Evolutionary conservation across 176 grass and related monocot species (phyloP).

Genomic region (Oryza nivara): DNA sequence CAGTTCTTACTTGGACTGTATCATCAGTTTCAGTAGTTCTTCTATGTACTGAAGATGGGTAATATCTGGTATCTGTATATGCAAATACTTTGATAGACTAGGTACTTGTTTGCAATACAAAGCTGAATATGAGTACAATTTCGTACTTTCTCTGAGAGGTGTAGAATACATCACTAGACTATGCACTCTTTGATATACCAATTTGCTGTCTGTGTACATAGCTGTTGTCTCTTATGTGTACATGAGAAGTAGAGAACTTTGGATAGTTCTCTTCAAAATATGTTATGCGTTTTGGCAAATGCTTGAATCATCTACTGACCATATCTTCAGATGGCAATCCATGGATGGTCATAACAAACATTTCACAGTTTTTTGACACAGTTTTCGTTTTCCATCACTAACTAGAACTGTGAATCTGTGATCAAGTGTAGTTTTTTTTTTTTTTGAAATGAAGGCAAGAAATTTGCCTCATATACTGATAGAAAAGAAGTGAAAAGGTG

Average conservation of each 20-base stretch:
- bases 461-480: too few relatives aligned
- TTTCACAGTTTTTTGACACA: background rate
- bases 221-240: too few relatives aligned
- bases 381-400: background rate
- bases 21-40: background rate
- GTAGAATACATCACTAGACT: background rate
- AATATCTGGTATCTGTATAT: background rate
- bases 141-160: background rate
- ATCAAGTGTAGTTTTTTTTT: too few relatives aligned
- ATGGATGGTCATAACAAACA: background rate
- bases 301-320: too few relatives aligned
- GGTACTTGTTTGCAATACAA: background rate
- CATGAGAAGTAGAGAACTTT: too few relatives aligned
- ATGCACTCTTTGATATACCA: too few relatives aligned
- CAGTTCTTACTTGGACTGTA: background rate
- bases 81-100: background rate
- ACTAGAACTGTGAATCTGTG: too few relatives aligned
- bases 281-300: too few relatives aligned
- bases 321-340: background rate
- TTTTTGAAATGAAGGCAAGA: too few relatives aligned
- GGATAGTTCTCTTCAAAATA: too few relatives aligned
- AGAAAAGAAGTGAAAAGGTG: too few relatives aligned
- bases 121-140: background rate
- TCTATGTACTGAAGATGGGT: background rate
- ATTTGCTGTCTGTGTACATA: too few relatives aligned